These are phyloP conservation scores for Penicillium sp. DNA, from an alignment of 2,329 filamentous ascomycete genomes.

Conservation along the genomic window DNA sequence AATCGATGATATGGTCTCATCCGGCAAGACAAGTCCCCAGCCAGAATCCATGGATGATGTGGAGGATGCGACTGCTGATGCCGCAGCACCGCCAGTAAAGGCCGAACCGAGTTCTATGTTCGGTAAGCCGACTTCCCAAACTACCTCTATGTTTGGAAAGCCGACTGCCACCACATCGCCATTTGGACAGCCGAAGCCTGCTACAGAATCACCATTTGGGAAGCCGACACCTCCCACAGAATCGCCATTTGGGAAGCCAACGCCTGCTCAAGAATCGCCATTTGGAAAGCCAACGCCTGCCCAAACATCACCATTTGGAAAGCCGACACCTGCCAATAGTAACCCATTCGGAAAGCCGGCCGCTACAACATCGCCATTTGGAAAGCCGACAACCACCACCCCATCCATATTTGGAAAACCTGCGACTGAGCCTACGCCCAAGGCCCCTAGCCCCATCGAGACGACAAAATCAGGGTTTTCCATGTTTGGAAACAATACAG, in stretches of 20 bases:
- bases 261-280: not conserved
- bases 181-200: conserved; percentile 26
- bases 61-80: conserved; percentile 26
- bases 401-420: conserved; percentile 34
- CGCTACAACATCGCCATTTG: conserved; percentile 14
- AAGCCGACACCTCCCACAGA: conserved; percentile 13
- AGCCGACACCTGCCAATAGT: conserved; percentile 12
- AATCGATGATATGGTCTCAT: conserved; percentile 43
- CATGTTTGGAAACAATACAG: conserved; percentile 26
- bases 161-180: conserved; percentile 21
- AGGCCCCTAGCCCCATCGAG: conserved; percentile 21
- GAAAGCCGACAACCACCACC: not conserved
- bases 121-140: conserved; percentile 5
- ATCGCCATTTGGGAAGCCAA: conserved; percentile 26
- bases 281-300: conserved; percentile 14
- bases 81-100: conserved; percentile 20
- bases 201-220: conserved; percentile 6
- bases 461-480: conserved; percentile 33
- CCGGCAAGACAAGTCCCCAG: conserved; percentile 33
- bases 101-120: conserved; percentile 17
- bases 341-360: conserved; percentile 32
- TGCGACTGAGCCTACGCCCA: conserved; percentile 17
- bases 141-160: not conserved
- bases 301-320: conserved; percentile 26
- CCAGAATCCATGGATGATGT: conserved; percentile 40